These are phyloP conservation scores for Entrophospora sp. DNA, from an alignment of 192 early-diverging fungal genomes.

Conservation along the genomic window DNA sequence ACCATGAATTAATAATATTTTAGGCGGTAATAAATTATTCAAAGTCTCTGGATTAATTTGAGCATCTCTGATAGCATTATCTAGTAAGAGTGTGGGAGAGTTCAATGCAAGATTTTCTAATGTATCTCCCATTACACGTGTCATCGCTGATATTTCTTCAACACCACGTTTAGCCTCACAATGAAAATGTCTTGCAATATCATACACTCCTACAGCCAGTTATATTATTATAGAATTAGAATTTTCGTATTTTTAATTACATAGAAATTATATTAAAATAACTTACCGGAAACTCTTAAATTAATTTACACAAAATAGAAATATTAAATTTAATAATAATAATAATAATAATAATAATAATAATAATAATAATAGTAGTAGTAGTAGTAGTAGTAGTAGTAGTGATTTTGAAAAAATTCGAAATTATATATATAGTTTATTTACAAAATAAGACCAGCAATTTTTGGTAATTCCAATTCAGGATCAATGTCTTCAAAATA, in stretches of 20 bases:
- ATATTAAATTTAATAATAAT: too few relatives aligned
- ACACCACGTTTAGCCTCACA: conserved; percentile 45
- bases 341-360: too few relatives aligned
- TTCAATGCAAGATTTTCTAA: conserved; percentile 13
- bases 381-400: too few relatives aligned
- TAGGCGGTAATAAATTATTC: conserved; percentile 23
- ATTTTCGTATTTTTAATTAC: too few relatives aligned
- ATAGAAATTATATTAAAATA: too few relatives aligned
- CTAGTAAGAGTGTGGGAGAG: conserved; percentile 24
- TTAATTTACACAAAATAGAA: too few relatives aligned
- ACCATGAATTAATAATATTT: conserved; percentile 35
- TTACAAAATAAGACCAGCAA: conserved; percentile 17
- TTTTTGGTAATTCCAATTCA: background rate
- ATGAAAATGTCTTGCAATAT: conserved; percentile 37
- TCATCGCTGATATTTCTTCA: conserved; percentile 48
- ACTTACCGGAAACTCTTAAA: too few relatives aligned
- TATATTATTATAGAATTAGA: background rate
- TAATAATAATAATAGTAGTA: too few relatives aligned
- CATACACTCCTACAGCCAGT: conserved; percentile 34
- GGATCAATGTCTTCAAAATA: conserved; percentile 10
- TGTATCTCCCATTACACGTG: conserved; percentile 37
- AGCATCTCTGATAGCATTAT: conserved; percentile 17
- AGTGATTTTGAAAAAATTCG: too few relatives aligned
- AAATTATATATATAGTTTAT: background rate
- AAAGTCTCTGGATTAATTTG: conserved; percentile 8